Evolutionary conservation across 2,329 filamentous ascomycete genomes (phyloP).

Genomic region (Fusarium albosuccineum): DNA sequence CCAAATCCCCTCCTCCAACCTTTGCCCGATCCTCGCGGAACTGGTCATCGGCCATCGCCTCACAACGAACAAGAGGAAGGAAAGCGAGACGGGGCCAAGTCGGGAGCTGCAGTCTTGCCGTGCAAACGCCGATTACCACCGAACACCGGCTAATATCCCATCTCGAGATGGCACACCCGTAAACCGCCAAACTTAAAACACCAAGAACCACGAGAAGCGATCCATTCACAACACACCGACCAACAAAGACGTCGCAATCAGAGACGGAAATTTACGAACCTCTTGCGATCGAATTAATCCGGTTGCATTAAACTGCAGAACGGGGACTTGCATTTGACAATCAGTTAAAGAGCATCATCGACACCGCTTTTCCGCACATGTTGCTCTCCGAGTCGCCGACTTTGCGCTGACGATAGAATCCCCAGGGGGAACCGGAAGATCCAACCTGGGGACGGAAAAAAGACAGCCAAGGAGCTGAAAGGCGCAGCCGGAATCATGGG

Average conservation of each 20-base stretch:
- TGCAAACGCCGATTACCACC: neutral
- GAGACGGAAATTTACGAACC: too few species aligned
- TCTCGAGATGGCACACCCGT: constrained; percentile 26
- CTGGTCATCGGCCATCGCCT: constrained; percentile 17
- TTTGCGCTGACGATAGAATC: constrained; percentile 39
- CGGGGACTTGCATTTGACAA: neutral
- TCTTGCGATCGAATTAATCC: too few species aligned
- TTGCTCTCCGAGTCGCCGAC: constrained; percentile 34
- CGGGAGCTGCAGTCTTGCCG: neutral
- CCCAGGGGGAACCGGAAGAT: constrained; percentile 32
- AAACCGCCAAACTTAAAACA: constrained; percentile 8
- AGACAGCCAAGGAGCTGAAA: constrained; percentile 1
- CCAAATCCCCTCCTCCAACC: constrained; percentile 23
- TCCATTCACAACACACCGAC: neutral
- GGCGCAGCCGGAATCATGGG: constrained; percentile 39
- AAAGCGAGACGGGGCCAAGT: constrained; percentile 16
- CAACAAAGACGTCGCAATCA: too few species aligned
- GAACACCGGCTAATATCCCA: neutral
- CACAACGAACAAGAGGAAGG: neutral
- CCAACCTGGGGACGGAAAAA: constrained; percentile 28
- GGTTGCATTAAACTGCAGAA: too few species aligned
- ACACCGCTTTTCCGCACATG: constrained; percentile 40
- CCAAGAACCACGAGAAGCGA: constrained; percentile 14
- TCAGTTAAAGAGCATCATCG: neutral
- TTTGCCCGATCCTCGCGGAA: constrained; percentile 18